A percentile compares a stretch with the other conserved stretches of the same genome.
Evolutionary conservation across 2,329 filamentous ascomycete species (phyloP).

Genomic region (Pseudocercospora fijiensis): DNA sequence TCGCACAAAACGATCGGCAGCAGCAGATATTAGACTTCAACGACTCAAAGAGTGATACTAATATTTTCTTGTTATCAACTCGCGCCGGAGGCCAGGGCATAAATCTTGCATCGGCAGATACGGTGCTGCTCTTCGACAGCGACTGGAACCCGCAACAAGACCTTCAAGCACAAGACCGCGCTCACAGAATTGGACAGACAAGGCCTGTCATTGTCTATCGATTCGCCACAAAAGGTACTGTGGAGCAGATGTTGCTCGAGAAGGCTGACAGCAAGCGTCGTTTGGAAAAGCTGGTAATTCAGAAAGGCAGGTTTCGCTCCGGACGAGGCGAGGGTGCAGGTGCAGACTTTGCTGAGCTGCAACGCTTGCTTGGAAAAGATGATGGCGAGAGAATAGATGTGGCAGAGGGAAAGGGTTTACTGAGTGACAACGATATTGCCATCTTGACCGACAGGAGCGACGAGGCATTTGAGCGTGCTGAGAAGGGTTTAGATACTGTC

Average conservation of each 20-base stretch:
- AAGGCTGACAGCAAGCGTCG: slow-evolving; percentile 89
- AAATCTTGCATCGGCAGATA: slow-evolving; percentile 88
- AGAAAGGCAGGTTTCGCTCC: slow-evolving; percentile 76
- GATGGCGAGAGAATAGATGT: slow-evolving; percentile 67
- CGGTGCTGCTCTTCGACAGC: slow-evolving; percentile 85
- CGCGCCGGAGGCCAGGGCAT: slow-evolving; percentile 93
- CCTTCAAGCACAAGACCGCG: slow-evolving; percentile 91
- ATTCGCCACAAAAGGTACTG: slow-evolving; percentile 86
- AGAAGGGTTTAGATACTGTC: slow-evolving; percentile 72
- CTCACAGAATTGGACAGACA: slow-evolving; percentile 91
- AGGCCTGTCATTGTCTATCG: slow-evolving; percentile 90
- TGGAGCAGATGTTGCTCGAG: slow-evolving; percentile 82
- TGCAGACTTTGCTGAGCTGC: slow-evolving; percentile 51
- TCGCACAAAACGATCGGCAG: slow-evolving; percentile 64
- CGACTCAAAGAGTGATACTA: slow-evolving; percentile 43
- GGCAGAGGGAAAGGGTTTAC: slow-evolving; percentile 59
- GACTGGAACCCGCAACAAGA: slow-evolving; percentile 98
- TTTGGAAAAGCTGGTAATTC: slow-evolving; percentile 91
- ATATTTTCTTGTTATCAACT: slow-evolving; percentile 84
- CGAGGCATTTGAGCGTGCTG: slow-evolving; percentile 69
- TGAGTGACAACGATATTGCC: slow-evolving; percentile 74
- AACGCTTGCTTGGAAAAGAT: slow-evolving; percentile 53
- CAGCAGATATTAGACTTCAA: slow-evolving; percentile 53
- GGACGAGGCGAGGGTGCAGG: slow-evolving; percentile 51
- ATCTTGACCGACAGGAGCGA: slow-evolving; percentile 74